phyloP scores from a whole-genome alignment of 257 asterid species.

The Lithospermum erythrorhizon region DNA sequence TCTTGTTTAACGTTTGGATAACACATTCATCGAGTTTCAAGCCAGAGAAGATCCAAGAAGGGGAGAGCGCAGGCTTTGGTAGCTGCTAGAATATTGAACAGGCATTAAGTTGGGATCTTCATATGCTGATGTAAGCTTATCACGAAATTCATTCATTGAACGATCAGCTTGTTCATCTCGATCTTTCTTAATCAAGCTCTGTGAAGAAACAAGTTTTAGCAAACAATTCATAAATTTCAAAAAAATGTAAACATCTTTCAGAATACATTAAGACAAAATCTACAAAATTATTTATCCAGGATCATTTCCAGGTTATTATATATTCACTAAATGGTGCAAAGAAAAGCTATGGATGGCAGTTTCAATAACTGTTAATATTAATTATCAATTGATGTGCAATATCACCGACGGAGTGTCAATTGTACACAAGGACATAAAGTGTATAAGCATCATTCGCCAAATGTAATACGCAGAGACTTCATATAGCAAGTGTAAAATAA shows the following conservation, averaged over 20 bases:
- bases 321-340: too few species aligned
- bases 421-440: too few species aligned
- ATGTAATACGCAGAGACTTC: not conserved
- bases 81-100: conserved; percentile 19
- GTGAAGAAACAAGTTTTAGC: conserved; percentile 14
- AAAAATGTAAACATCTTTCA: not conserved
- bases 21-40: not conserved
- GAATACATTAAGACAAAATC: not conserved
- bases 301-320: not conserved
- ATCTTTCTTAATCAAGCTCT: conserved; percentile 84
- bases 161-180: conserved; percentile 52
- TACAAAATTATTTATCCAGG: too few species aligned
- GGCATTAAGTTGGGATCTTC: conserved; percentile 56
- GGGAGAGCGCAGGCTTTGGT: conserved; percentile 46
- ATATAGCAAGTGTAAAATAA: not conserved
- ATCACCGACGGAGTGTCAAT: too few species aligned
- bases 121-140: conserved; percentile 54
- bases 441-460: not conserved
- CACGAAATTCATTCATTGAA: conserved; percentile 37
- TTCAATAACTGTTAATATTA: too few species aligned
- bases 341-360: too few species aligned
- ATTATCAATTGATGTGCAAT: too few species aligned
- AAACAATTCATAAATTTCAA: not conserved
- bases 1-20: not conserved
- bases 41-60: conserved; percentile 29